Conservation (phyloP, 2,329 filamentous ascomycete genomes). For the Aspergillus carbonarius region DNA sequence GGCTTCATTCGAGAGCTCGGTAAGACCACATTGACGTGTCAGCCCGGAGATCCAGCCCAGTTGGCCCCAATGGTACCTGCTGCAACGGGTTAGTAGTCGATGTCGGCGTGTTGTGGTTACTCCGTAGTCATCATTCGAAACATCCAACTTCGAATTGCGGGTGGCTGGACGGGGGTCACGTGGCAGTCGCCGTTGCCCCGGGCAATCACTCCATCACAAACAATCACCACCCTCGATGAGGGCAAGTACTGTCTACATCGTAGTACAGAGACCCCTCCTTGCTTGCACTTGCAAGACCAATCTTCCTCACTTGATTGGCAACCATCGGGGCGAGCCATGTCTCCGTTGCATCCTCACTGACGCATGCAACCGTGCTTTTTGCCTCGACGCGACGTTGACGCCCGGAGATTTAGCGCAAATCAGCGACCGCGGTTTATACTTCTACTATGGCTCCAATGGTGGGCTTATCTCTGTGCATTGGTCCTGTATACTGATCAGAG, state of each 20-base stretch:
- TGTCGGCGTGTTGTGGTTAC: slow-evolving; percentile 1
- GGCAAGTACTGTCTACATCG: neutral
- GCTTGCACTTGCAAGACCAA: neutral
- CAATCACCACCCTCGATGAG: neutral
- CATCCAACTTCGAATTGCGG: slow-evolving; percentile 5
- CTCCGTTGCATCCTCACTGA: neutral
- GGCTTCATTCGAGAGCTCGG: slow-evolving; percentile 28
- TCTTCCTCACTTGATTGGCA: neutral
- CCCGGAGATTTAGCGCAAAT: neutral
- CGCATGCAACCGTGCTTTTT: neutral
- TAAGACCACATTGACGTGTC: slow-evolving; percentile 19
- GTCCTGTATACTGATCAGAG: neutral
- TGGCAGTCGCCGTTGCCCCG: slow-evolving; percentile 5
- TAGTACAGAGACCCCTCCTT: neutral
- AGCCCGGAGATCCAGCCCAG: slow-evolving; percentile 16
- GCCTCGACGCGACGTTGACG: neutral
- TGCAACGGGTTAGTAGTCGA: slow-evolving; percentile 5
- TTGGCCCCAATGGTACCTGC: slow-evolving; percentile 5
- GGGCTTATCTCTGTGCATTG: neutral
- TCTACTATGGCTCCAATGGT: neutral
- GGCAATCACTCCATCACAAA: slow-evolving; percentile 2
- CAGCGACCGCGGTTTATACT: neutral
- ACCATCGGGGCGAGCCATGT: neutral
- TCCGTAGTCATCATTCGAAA: slow-evolving; percentile 2
- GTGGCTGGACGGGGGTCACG: slow-evolving; percentile 8